Evolutionary conservation across 208 protist genomes (phyloP).

Genomic region (Leishmania major): DNA sequence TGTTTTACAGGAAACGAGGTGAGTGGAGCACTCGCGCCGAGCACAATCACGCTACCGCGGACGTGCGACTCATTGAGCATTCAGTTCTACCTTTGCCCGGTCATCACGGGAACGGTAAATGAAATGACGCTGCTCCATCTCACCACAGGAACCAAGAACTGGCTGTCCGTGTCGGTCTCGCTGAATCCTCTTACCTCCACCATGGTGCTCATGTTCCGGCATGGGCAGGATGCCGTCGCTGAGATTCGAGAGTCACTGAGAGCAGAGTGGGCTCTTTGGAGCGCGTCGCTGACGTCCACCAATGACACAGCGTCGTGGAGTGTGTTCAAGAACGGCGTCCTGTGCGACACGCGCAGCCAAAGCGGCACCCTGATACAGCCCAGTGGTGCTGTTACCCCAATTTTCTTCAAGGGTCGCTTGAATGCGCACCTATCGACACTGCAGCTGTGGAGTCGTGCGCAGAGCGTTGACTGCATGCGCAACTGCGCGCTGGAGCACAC

Average conservation of each 20-base stretch:
- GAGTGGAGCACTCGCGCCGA: slow-evolving; percentile 45
- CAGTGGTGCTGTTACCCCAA: slow-evolving; percentile 10
- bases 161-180: slow-evolving; percentile 53
- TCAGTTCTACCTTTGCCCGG: slow-evolving; percentile 73
- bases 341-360: slow-evolving; percentile 44
- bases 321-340: slow-evolving; percentile 69
- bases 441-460: slow-evolving; percentile 55
- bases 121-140: slow-evolving; percentile 56
- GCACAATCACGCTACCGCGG: slow-evolving; percentile 46
- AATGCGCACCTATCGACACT: slow-evolving; percentile 41
- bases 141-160: slow-evolving; percentile 47
- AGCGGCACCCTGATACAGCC: slow-evolving; percentile 53
- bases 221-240: slow-evolving; percentile 61
- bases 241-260: slow-evolving; percentile 70
- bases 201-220: slow-evolving; percentile 61
- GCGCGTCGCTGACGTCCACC: slow-evolving; percentile 55
- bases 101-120: slow-evolving; percentile 27
- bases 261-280: slow-evolving; percentile 72
- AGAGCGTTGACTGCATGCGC: slow-evolving; percentile 56
- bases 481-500: slow-evolving; percentile 32
- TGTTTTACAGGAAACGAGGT: slow-evolving; percentile 40
- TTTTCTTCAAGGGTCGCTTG: slow-evolving; percentile 28
- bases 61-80: slow-evolving; percentile 72
- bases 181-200: slow-evolving; percentile 46
- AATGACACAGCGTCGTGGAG: slow-evolving; percentile 74